Percentiles rank a stretch among this genome's conserved stretches.
Evolutionary conservation across 1,139 yeast species (phyloP).

Genomic region (Pichia sp.): DNA sequence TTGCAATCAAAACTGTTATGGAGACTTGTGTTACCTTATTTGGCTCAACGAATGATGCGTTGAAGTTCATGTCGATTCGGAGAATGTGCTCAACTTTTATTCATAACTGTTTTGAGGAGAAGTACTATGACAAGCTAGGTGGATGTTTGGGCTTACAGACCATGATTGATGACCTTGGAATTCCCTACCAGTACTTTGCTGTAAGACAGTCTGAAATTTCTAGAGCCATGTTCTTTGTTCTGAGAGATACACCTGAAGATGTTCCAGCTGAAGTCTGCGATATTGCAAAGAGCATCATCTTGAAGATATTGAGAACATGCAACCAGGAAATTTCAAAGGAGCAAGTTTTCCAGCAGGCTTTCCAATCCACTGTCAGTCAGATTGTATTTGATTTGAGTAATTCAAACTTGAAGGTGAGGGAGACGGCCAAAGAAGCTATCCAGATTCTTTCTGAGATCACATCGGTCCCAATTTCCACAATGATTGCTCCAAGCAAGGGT

Average conservation of each 20-base stretch:
- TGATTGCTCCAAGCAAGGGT: conserved; percentile 78
- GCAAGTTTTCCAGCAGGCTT: conserved; percentile 61
- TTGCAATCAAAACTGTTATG: conserved; percentile 56
- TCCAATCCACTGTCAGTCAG: conserved; percentile 78
- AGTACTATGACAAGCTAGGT: conserved; percentile 78
- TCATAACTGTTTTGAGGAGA: conserved; percentile 88
- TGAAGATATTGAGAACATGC: conserved; percentile 58
- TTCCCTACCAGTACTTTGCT: conserved; percentile 68
- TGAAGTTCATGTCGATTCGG: conserved; percentile 68
- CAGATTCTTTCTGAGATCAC: conserved; percentile 63
- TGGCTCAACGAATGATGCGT: conserved; percentile 58
- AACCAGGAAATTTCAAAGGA: conserved; percentile 54
- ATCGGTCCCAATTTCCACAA: conserved; percentile 57
- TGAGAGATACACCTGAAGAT: conserved; percentile 85
- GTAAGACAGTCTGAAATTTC: conserved; percentile 78
- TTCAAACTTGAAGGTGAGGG: conserved; percentile 75
- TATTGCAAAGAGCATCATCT: conserved; percentile 61
- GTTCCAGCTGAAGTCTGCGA: conserved; percentile 76
- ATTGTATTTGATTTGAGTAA: conserved; percentile 90
- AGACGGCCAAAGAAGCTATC: conserved; percentile 71
- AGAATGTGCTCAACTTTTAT: conserved; percentile 75
- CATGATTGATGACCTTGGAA: conserved; percentile 57
- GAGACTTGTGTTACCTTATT: conserved; percentile 58
- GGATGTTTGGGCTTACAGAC: conserved; percentile 81
- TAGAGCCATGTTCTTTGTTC: conserved; percentile 79